Evolutionary conservation across 2,329 filamentous ascomycete species (phyloP).

Genomic region (Apiospora koreana): DNA sequence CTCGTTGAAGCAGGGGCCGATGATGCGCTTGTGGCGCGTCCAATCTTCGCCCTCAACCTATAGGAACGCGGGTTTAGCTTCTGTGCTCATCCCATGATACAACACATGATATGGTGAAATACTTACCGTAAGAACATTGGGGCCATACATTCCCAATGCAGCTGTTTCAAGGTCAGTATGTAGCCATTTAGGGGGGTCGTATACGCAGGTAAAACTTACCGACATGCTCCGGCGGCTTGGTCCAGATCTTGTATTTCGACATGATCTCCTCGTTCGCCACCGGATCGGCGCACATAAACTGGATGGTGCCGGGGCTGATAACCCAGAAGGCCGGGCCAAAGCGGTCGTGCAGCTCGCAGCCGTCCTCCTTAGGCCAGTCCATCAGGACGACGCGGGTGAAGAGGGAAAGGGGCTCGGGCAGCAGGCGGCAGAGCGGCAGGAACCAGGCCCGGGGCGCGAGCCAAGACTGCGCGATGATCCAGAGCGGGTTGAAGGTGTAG

Average conservation of each 20-base stretch:
- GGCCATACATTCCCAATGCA: slow-evolving; percentile 5
- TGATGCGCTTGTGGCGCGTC: slow-evolving; percentile 12
- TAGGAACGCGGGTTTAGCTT: background rate
- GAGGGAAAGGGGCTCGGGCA: slow-evolving; percentile 3
- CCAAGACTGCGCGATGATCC: slow-evolving; percentile 8
- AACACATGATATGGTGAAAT: background rate
- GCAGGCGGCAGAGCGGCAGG: background rate
- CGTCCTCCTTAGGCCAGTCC: slow-evolving; percentile 9
- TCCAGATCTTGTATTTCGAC: background rate
- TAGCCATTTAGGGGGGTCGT: background rate
- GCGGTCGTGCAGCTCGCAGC: background rate
- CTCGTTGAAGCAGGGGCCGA: slow-evolving; percentile 12
- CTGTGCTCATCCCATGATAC: no score
- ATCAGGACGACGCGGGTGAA: background rate
- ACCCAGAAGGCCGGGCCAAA: slow-evolving; percentile 10
- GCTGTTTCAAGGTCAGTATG: background rate
- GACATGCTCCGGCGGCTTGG: background rate
- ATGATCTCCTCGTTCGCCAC: slow-evolving; percentile 5
- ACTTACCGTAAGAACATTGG: background rate
- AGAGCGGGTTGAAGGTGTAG: slow-evolving; percentile 9
- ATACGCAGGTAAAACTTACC: background rate
- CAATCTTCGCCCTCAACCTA: slow-evolving; percentile 10
- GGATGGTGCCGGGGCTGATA: background rate
- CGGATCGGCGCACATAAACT: background rate
- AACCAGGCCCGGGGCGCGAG: background rate